These are phyloP conservation scores for Clavispora asparagi DNA, from an alignment of 805 yeast species.

Conservation along the genomic window DNA sequence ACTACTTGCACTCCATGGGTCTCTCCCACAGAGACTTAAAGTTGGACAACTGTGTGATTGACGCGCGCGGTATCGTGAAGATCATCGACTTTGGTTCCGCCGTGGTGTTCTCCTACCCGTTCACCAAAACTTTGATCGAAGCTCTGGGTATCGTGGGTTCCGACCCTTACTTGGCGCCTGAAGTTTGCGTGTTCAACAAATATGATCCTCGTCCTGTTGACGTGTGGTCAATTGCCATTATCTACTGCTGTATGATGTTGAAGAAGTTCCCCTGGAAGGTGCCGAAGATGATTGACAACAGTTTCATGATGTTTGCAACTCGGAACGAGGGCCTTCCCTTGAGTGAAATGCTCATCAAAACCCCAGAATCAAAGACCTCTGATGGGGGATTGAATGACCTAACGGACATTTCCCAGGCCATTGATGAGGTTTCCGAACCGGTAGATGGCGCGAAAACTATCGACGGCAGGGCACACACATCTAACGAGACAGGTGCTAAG, in stretches of 20 bases:
- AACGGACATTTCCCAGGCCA: conserved; percentile 17
- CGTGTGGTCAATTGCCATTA: conserved; percentile 89
- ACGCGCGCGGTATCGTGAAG: conserved; percentile 76
- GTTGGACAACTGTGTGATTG: conserved; percentile 87
- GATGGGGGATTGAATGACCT: conserved; percentile 11
- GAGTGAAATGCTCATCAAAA: conserved; percentile 52
- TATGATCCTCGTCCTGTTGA: conserved; percentile 93
- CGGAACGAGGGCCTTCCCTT: conserved; percentile 60
- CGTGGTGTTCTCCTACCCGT: conserved; percentile 86
- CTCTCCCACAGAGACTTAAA: conserved; percentile 89
- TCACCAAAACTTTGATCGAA: conserved; percentile 63
- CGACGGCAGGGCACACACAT: conserved; percentile 49
- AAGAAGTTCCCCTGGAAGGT: conserved; percentile 94
- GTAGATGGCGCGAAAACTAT: conserved; percentile 9
- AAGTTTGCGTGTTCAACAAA: conserved; percentile 73
- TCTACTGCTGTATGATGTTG: conserved; percentile 86
- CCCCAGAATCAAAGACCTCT: conserved; percentile 28
- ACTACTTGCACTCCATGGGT: conserved; percentile 79
- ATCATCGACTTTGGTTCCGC: conserved; percentile 93
- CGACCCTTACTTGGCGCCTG: conserved; percentile 90
- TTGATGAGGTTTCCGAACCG: conserved; percentile 12
- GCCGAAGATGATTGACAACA: conserved; percentile 74
- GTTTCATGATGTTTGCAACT: conserved; percentile 78
- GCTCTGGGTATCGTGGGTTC: conserved; percentile 84
- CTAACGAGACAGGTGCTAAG: conserved; percentile 65